A percentile compares a stretch with the other conserved stretches of the same genome.
Evolutionary conservation across 805 yeast genomes (phyloP).

Genomic region (Saccharomycopsis lassenensis): DNA sequence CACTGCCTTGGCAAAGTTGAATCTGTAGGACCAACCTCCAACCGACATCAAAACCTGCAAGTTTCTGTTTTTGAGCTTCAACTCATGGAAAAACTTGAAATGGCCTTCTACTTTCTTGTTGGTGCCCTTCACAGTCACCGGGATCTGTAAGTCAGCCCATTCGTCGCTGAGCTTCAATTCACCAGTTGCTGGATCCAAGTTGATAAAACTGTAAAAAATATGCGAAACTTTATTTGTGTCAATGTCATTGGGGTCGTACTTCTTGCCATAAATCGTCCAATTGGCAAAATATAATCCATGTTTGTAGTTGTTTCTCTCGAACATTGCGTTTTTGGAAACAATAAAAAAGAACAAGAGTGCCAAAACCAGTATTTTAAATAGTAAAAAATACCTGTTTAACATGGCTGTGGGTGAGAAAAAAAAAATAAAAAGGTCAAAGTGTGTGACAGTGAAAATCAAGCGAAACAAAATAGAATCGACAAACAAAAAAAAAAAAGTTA

Average conservation of each 20-base stretch:
- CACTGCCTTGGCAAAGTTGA: constrained; percentile 36
- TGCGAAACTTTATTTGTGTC: constrained; percentile 50
- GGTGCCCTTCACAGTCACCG: constrained; percentile 1
- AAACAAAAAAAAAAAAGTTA: too few species aligned
- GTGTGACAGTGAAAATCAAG: too few species aligned
- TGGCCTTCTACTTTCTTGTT: constrained; percentile 31
- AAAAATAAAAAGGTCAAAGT: too few species aligned
- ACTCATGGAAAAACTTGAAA: constrained; percentile 35
- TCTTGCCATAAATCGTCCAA: constrained; percentile 59
- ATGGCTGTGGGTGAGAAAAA: too few species aligned
- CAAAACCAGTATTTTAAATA: too few species aligned
- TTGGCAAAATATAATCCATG: constrained; percentile 38
- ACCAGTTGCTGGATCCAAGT: constrained; percentile 45
- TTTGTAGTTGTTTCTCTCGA: constrained; percentile 3
- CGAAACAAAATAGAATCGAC: too few species aligned
- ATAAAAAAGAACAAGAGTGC: too few species aligned
- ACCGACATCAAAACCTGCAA: constrained; percentile 59
- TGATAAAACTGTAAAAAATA: constrained; percentile 68
- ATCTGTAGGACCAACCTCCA: constrained; percentile 67
- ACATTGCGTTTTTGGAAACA: neutral
- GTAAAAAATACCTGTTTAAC: too few species aligned
- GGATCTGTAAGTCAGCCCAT: constrained; percentile 50
- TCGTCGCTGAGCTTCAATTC: constrained; percentile 43
- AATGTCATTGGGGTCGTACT: constrained; percentile 50
- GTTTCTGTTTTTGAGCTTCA: constrained; percentile 32